Base-by-base conservation (phyloP, 306 rosid genomes). In the Cucurbita ficifolia region DNA sequence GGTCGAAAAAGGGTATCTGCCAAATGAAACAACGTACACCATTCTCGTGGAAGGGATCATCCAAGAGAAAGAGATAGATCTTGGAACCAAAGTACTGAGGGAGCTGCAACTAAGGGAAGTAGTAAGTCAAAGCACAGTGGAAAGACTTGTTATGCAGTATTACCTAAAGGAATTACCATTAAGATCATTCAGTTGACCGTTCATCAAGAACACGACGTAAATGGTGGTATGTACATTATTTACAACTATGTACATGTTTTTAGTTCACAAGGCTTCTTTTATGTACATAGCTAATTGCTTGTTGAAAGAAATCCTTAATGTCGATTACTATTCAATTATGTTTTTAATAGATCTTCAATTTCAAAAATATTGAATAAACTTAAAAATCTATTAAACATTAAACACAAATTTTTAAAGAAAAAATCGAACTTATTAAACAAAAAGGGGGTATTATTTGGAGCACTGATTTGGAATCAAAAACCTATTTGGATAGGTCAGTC, bases 1-100 rank as follows among this genome's bases (percentile, higher is more conserved):
- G 97, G 76, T 94, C 17, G 70, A 78, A 82, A 85, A 81, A 81
- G 87, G 96, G 54, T 81, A 83, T 65, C 79, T 63, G 78, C 97
- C 98, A 48, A 90, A 79, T 75, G 98, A 94, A 83, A 80, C 79
- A 52, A 94, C 98, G 51, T 94, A 89, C 45, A 75, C 87, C 50
- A 87, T 89, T 84, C 72, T 94, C 2, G 89, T 94, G 77, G 97
- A 90, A 83, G 97, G 96, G 69, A 80, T 94, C 64, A 89, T 89
- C 76, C 87, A 84, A 19, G 86, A 94, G 81, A 89, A 84, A 49
- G 83, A 89, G 79, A 79, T 68, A 36, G 92, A 87, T 75, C 79
- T 89, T 48, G 95, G 91, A 6, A 86, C 83, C 10, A 62, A 76
- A 38, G 81, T 94, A 53, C 61, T 90, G 82, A 86, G 82, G 60